Percentiles rank a stretch among this genome's conserved stretches.
phyloP scores from a whole-genome alignment of 352 stramenopile genomes.

The Pythium aphanidermatum region DNA sequence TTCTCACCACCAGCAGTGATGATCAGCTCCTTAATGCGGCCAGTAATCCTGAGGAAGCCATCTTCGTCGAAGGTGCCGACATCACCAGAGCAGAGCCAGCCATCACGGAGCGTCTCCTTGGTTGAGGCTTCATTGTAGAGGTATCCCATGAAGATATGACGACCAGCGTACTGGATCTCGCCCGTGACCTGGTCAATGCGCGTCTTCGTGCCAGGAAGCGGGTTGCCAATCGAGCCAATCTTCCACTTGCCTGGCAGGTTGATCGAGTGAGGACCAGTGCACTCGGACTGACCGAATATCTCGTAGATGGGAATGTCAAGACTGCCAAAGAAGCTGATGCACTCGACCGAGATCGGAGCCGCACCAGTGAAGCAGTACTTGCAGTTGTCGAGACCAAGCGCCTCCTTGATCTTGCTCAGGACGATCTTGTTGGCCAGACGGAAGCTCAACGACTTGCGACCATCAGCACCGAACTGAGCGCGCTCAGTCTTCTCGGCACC shows the following conservation, averaged over 20 bases:
- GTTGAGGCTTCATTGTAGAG: constrained; percentile 51
- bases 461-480: constrained; percentile 60
- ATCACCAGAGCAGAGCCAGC: constrained; percentile 91
- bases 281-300: constrained; percentile 89
- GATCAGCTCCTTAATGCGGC: constrained; percentile 93
- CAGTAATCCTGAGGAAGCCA: constrained; percentile 90
- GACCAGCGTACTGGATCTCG: constrained; percentile 61
- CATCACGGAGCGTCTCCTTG: constrained; percentile 63
- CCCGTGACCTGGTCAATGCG: constrained; percentile 39
- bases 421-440: constrained; percentile 80
- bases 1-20: constrained; percentile 92
- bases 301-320: constrained; percentile 94
- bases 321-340: constrained; percentile 85
- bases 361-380: constrained; percentile 81
- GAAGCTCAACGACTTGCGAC: constrained; percentile 57
- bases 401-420: constrained; percentile 69
- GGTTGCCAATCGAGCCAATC: constrained; percentile 71
- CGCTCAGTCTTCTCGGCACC: constrained; percentile 48
- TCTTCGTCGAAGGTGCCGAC: constrained; percentile 75
- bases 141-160: constrained; percentile 76
- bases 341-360: constrained; percentile 50
- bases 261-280: constrained; percentile 78
- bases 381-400: constrained; percentile 78
- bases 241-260: constrained; percentile 78
- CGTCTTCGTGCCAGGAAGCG: constrained; percentile 45